A percentile compares a stretch with the other conserved stretches of the same genome.
These are phyloP conservation scores for Kwoniella dendrophila DNA, from an alignment of 768 basidiomycete species.

Conservation along the genomic window DNA sequence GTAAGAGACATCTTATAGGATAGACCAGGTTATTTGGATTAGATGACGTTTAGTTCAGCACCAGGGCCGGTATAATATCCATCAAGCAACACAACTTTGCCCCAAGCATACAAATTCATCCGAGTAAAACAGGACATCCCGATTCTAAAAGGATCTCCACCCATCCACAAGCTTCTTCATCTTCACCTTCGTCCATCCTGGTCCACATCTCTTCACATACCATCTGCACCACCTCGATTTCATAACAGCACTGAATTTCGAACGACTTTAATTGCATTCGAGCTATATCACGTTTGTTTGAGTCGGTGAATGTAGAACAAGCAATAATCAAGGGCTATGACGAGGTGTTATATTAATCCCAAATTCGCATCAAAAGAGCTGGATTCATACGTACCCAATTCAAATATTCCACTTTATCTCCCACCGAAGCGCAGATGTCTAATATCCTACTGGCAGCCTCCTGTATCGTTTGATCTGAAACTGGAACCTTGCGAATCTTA, in stretches of 20 bases:
- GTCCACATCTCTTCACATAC: slow-evolving; percentile 34
- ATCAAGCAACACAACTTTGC: no score
- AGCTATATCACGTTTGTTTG: slow-evolving; percentile 9
- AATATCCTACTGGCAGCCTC: slow-evolving; percentile 23
- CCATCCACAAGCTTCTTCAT: slow-evolving; percentile 31
- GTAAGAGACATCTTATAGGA: no score
- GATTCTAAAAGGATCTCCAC: slow-evolving; percentile 32
- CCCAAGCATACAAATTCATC: no score
- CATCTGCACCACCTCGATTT: slow-evolving; percentile 23
- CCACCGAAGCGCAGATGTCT: slow-evolving; percentile 23
- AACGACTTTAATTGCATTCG: slow-evolving; percentile 24
- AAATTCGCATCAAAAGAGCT: background rate
- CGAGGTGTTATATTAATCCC: background rate
- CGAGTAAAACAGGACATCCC: slow-evolving; percentile 19
- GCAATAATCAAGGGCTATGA: slow-evolving; percentile 32
- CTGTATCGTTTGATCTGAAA: slow-evolving; percentile 20
- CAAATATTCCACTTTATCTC: slow-evolving; percentile 37
- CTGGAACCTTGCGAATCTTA: slow-evolving; percentile 2
- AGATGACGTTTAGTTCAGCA: no score
- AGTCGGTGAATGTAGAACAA: slow-evolving; percentile 14
- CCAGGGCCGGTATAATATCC: no score
- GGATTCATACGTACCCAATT: slow-evolving; percentile 40
- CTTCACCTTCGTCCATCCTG: slow-evolving; percentile 32
- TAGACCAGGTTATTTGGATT: no score
- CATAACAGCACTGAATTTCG: slow-evolving; percentile 35